Base-by-base conservation (phyloP, 2,329 filamentous ascomycete genomes). In the Botrytis galanthina region DNA sequence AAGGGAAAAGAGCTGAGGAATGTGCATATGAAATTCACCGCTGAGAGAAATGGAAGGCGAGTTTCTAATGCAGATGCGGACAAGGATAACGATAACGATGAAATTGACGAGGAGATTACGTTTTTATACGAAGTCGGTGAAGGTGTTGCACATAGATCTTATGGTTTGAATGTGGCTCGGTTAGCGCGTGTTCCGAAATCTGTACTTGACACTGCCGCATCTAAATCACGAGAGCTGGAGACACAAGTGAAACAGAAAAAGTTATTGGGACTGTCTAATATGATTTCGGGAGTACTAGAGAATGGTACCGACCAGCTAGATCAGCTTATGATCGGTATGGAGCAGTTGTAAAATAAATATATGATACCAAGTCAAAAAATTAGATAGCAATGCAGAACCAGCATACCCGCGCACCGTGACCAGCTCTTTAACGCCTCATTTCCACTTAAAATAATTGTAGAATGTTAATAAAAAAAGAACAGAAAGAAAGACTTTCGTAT, bases 101-200 rank as follows among this genome's bases (percentile, higher is more conserved):
- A 57, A 7, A 88, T 85, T 0, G 90, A 93, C 48, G 89, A 94
- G 76, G 91, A 97, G 63, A 92, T 99, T 61, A 98, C 96, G 0
- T 99, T 99, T 80, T 82, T 99, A 67, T 99, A 99, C 81, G 94
- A 98, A 81, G 92, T 98, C 2, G 92, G 89, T 1, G 93, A 96
- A 76, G 96, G 96, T 18, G 93, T 97, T 18, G 95, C 96, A 14
- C 95, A 98, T 85, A 88, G 96, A 8, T 97, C 93, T 29, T 99
- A 99, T 81, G 96, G 97, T 1, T 81, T 99, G 73, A 98, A 98
- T 81, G 96, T 98, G 35, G 96, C 96, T 22, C 87, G 93, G 63
- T 83, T 99, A 71, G 96, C 96, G 3, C 91, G 91, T 70, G 88
- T 99, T 60, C 94, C 95, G 0, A 87, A 88, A 74, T 86, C 88